A percentile compares a stretch with the other conserved stretches of the same genome.
Evolutionary conservation across 2,329 filamentous ascomycete species (phyloP).

Genomic region (Talaromyces piceae): DNA sequence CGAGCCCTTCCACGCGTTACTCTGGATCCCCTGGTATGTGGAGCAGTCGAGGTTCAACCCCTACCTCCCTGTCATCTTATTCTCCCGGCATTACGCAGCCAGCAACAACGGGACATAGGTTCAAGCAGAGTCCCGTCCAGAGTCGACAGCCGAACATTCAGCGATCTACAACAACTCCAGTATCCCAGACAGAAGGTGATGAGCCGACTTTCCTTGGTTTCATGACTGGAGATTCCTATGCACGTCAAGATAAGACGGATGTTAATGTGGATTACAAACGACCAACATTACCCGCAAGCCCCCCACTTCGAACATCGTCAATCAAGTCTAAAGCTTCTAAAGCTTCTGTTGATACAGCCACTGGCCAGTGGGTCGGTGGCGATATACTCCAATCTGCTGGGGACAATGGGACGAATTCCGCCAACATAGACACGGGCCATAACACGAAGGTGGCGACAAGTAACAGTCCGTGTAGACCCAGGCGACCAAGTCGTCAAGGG

Average conservation of each 20-base stretch:
- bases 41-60: constrained; percentile 43
- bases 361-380: constrained; percentile 19
- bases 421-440: not conserved
- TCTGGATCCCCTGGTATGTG: constrained; percentile 40
- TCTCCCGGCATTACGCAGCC: constrained; percentile 40
- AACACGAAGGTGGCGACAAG: constrained; percentile 17
- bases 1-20: constrained; percentile 40
- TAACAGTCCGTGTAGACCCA: constrained; percentile 38
- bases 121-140: constrained; percentile 19
- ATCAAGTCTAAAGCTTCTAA: constrained; percentile 42
- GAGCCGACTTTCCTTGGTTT: constrained; percentile 13
- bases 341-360: constrained; percentile 29
- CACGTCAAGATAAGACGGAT: constrained; percentile 9
- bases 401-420: not conserved
- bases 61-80: constrained; percentile 43
- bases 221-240: constrained; percentile 9
- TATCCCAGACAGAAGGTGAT: constrained; percentile 12
- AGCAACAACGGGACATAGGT: constrained; percentile 27
- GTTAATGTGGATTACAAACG: constrained; percentile 3
- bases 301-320: constrained; percentile 56
- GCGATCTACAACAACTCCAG: constrained; percentile 6
- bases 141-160: constrained; percentile 4
- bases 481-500: constrained; percentile 61
- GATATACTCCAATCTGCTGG: constrained; percentile 11
- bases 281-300: constrained; percentile 46